A percentile compares a stretch with the other conserved stretches of the same genome.
phyloP scores from a whole-genome alignment of 2,329 filamentous ascomycete species.

The Claviceps sp. region DNA sequence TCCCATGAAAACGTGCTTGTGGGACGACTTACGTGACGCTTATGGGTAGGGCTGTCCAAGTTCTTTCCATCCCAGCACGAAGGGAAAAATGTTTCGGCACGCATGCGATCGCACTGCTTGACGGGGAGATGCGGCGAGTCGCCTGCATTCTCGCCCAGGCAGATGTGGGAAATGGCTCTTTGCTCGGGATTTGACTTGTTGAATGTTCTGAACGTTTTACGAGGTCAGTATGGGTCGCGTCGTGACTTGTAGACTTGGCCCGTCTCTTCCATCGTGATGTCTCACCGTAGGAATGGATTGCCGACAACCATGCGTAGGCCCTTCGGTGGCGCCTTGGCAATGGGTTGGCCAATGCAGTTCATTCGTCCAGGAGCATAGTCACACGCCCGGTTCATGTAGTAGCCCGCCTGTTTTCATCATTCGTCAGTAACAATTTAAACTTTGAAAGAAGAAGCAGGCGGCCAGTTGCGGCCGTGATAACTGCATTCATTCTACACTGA shows the following conservation, averaged over 20 bases:
- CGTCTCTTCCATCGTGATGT: no score
- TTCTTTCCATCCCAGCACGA: constrained; percentile 50
- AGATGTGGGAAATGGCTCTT: constrained; percentile 41
- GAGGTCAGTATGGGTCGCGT: background rate
- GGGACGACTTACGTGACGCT: constrained; percentile 33
- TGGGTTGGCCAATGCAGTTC: constrained; percentile 10
- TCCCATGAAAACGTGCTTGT: background rate
- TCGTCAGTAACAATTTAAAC: no score
- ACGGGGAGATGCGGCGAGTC: constrained; percentile 38
- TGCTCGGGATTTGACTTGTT: constrained; percentile 30
- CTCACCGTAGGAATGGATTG: constrained; percentile 31
- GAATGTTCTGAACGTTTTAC: constrained; percentile 20
- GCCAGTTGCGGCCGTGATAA: no score
- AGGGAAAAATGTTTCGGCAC: constrained; percentile 43
- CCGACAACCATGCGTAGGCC: constrained; percentile 56
- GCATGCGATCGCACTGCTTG: constrained; percentile 36
- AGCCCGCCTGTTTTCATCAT: constrained; percentile 10
- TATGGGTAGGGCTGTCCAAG: constrained; percentile 40
- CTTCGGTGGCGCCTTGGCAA: constrained; percentile 43
- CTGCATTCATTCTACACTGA: no score
- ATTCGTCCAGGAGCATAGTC: constrained; percentile 13
- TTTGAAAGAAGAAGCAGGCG: no score
- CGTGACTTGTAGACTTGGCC: background rate
- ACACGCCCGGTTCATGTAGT: constrained; percentile 16
- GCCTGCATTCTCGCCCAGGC: constrained; percentile 27